These are phyloP conservation scores for Fusarium chaquense DNA, from an alignment of 2,329 filamentous ascomycete species.

Conservation along the genomic window DNA sequence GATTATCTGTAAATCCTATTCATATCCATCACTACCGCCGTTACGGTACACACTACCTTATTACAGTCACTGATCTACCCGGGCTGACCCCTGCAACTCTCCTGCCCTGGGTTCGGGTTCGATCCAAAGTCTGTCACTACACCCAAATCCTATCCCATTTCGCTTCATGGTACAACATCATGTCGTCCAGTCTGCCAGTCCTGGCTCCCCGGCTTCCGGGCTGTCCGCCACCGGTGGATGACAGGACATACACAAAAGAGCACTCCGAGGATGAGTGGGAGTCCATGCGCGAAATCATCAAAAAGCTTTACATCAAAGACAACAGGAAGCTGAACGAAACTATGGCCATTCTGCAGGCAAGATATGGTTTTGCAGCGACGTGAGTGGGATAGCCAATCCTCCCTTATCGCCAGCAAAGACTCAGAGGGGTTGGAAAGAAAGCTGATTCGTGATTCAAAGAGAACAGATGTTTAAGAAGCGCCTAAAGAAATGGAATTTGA, in stretches of 20 bases:
- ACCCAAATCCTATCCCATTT: slow-evolving; percentile 20
- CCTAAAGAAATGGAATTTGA: slow-evolving; percentile 55
- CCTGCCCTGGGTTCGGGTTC: background rate
- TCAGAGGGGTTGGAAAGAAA: slow-evolving; percentile 4
- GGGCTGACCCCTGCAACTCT: slow-evolving; percentile 1
- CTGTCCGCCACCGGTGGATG: slow-evolving; percentile 42
- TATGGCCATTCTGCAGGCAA: slow-evolving; percentile 52
- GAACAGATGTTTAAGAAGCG: slow-evolving; percentile 58
- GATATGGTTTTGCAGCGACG: slow-evolving; percentile 54
- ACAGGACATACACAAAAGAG: slow-evolving; percentile 50
- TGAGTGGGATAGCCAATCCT: slow-evolving; percentile 43
- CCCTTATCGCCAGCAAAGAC: background rate
- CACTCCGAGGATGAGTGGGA: slow-evolving; percentile 54
- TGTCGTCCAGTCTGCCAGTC: slow-evolving; percentile 49
- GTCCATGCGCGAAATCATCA: slow-evolving; percentile 50
- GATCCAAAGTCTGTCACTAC: background rate
- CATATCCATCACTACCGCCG: slow-evolving; percentile 32
- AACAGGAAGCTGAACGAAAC: slow-evolving; percentile 54
- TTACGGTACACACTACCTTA: background rate
- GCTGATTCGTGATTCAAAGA: slow-evolving; percentile 42
- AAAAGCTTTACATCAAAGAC: slow-evolving; percentile 52
- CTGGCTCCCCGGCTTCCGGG: slow-evolving; percentile 53
- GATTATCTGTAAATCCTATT: slow-evolving; percentile 9
- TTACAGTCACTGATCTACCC: slow-evolving; percentile 25
- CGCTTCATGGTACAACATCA: slow-evolving; percentile 34